Base-by-base conservation (phyloP, 306 rosid species). In the Delonix regia region DNA sequence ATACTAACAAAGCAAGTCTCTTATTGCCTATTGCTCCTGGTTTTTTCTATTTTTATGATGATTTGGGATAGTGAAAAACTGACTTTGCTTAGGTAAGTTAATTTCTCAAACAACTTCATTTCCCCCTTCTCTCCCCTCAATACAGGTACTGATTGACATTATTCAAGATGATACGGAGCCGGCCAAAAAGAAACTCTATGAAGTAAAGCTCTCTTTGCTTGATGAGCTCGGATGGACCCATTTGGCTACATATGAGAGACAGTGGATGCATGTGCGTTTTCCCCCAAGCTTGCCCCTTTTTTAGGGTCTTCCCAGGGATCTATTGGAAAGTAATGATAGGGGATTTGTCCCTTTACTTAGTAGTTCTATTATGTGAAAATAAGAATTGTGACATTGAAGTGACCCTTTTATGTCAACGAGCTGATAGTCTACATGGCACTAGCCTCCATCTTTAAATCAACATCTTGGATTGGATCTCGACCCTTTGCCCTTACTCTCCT, bases 241-340 rank as follows among this genome's bases (percentile, higher is more conserved):
- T 83, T 76, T 88, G 85, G 91, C 85, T 55, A 70, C 84, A 60
- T 90, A 91, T 44, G 99, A 92, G 85, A 86, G 83, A 68, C 88
- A 91, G 69, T 95, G 99, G 99, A 88, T 92, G 95, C 85, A 88
- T 39, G 96, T 92, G 55, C 97, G 97, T 68, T 95, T 95, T 78
- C 99, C 99, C 28, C 75, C 90, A 51, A 81, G 80, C 86, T 78
- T 92, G 76, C 97, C 99, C 66, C 91, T 85, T 57, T 95, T 95
- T 63, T 95, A 85, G 75, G 66, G 64, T 33, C 75, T 59, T 56
- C 67, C 49, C 22, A 64, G 41, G 22, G 30, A 5, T 28, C 34
- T 52, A 47, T 61, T 80, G 65, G 68, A 51, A 11, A 30, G 77
- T 67, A 49, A 42, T 61, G 74, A 9, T 16, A 34, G 69, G 22